These are phyloP conservation scores for Rhododendron ovatum DNA, from an alignment of 148 eudicot species.

Conservation along the genomic window DNA sequence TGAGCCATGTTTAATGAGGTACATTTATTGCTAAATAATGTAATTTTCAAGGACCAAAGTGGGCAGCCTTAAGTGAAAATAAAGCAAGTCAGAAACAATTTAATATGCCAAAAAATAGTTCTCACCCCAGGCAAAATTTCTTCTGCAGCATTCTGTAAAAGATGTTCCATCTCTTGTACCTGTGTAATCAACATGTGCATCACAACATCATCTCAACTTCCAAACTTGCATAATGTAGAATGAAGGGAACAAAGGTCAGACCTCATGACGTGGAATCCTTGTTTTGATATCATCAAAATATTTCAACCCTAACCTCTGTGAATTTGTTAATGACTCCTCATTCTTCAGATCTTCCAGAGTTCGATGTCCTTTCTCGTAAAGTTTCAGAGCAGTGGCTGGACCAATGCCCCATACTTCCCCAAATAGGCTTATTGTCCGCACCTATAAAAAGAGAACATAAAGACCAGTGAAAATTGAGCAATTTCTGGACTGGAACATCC, in stretches of 20 bases:
- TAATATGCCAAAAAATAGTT: conserved; percentile 3
- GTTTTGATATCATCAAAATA: conserved; percentile 90
- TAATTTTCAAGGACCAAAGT: neutral
- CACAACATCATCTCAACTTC: neutral
- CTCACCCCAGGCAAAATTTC: conserved; percentile 81
- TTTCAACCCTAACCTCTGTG: conserved; percentile 78
- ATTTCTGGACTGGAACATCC: neutral
- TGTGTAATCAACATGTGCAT: conserved; percentile 20
- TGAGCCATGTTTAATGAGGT: neutral
- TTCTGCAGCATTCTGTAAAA: conserved; percentile 68
- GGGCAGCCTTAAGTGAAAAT: neutral
- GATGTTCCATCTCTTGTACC: conserved; percentile 84
- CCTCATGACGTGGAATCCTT: conserved; percentile 96
- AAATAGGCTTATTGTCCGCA: conserved; percentile 70
- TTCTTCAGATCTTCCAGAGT: conserved; percentile 70
- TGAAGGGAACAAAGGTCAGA: conserved; percentile 21
- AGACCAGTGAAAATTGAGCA: neutral
- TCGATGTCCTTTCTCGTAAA: conserved; percentile 85
- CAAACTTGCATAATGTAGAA: neutral
- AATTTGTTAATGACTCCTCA: conserved; percentile 59
- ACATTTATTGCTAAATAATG: neutral
- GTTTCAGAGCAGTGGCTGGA: conserved; percentile 86
- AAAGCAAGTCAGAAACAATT: conserved; percentile 9
- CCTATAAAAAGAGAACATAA: conserved; percentile 33
- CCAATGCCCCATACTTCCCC: conserved; percentile 99